Evolutionary conservation across 768 basidiomycete species (phyloP).

Genomic region (Hemileccinum rubropunctum): DNA sequence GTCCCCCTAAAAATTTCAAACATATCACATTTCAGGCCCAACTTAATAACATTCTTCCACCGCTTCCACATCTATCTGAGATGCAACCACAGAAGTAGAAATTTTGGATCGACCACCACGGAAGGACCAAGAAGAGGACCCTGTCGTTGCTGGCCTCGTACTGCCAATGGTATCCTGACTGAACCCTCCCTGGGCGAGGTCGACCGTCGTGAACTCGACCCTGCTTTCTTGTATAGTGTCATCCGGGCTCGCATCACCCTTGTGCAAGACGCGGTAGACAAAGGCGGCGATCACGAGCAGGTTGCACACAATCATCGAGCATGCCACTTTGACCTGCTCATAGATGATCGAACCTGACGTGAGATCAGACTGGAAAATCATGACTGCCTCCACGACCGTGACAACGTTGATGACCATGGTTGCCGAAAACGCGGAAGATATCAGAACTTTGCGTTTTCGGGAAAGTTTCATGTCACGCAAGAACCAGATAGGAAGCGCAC

Average conservation of each 20-base stretch:
- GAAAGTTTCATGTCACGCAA: slow-evolving; percentile 13
- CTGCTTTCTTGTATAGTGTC: neutral
- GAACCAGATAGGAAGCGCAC: slow-evolving; percentile 17
- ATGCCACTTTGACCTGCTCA: slow-evolving; percentile 22
- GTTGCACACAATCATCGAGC: slow-evolving; percentile 24
- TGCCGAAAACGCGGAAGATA: slow-evolving; percentile 22
- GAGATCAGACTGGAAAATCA: neutral
- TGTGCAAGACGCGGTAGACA: slow-evolving; percentile 13
- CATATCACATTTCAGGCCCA: no score
- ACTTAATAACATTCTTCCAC: neutral
- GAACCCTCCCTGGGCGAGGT: neutral
- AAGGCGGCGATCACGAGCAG: slow-evolving; percentile 22
- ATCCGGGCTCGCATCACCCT: neutral
- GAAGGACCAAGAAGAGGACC: slow-evolving; percentile 11
- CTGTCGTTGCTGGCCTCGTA: neutral
- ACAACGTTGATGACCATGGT: slow-evolving; percentile 19
- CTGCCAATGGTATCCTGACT: slow-evolving; percentile 2
- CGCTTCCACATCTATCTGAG: neutral
- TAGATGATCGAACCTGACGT: slow-evolving; percentile 16
- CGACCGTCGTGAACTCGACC: slow-evolving; percentile 18
- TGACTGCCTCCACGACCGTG: slow-evolving; percentile 14
- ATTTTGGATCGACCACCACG: neutral
- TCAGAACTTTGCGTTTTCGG: slow-evolving; percentile 14
- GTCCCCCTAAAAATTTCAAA: no score
- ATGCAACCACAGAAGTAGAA: neutral